phyloP scores from a whole-genome alignment of 2,329 filamentous ascomycete species.

The Arachnomyces sp. region DNA sequence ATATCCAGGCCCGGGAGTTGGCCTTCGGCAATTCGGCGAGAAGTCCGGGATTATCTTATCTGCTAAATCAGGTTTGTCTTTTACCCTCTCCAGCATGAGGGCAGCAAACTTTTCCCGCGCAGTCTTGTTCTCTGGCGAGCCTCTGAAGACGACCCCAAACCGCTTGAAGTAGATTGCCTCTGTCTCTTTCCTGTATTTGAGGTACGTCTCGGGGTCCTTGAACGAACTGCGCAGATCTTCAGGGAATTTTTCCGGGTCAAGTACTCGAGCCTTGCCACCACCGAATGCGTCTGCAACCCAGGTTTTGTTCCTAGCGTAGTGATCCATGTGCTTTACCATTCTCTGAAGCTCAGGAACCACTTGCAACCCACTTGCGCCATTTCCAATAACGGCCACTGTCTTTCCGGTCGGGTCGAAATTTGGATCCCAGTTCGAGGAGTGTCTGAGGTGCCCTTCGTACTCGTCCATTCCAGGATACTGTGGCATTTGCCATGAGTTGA shows the following conservation, averaged over 20 bases:
- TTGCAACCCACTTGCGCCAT: slow-evolving; percentile 56
- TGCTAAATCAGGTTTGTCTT: slow-evolving; percentile 49
- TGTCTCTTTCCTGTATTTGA: slow-evolving; percentile 50
- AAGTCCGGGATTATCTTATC: slow-evolving; percentile 55
- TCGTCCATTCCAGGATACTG: slow-evolving; percentile 51
- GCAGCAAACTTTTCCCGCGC: slow-evolving; percentile 42
- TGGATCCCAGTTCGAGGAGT: slow-evolving; percentile 55
- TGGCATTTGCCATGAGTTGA: slow-evolving; percentile 59
- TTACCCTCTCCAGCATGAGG: slow-evolving; percentile 49
- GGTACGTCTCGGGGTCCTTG: slow-evolving; percentile 54
- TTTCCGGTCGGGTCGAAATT: slow-evolving; percentile 44
- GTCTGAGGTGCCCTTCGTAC: slow-evolving; percentile 50
- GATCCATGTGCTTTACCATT: slow-evolving; percentile 45
- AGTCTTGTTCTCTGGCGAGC: slow-evolving; percentile 43
- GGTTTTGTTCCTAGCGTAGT: slow-evolving; percentile 58
- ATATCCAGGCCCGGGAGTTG: slow-evolving; percentile 61
- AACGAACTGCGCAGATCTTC: slow-evolving; percentile 51
- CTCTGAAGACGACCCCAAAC: slow-evolving; percentile 49
- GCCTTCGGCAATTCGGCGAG: slow-evolving; percentile 55
- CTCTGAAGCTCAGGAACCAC: slow-evolving; percentile 35
- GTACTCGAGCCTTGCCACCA: slow-evolving; percentile 45
- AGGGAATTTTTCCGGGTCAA: slow-evolving; percentile 49
- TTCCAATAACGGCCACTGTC: slow-evolving; percentile 54
- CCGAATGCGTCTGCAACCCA: slow-evolving; percentile 62
- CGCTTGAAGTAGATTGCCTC: slow-evolving; percentile 57